Percentiles rank a stretch among this genome's conserved stretches.
Evolutionary conservation across 192 early-diverging fungal genomes (phyloP).

Genomic region (Thamnidium elegans): DNA sequence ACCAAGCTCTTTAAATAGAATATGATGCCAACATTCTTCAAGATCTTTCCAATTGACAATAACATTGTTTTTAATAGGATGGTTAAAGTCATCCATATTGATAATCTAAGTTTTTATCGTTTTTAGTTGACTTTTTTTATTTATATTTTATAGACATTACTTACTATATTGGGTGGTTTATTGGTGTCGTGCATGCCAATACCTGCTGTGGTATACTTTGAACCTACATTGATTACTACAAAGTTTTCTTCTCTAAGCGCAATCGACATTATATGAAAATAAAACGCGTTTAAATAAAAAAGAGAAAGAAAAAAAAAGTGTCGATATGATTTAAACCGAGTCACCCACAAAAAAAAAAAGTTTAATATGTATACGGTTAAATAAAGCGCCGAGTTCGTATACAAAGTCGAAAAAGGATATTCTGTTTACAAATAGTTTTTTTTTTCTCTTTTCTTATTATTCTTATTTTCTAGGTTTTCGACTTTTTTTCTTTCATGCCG

Average conservation of each 20-base stretch:
- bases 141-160: not conserved
- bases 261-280: constrained; percentile 35
- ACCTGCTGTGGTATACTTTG: constrained; percentile 72
- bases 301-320: not conserved
- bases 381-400: too few relatives aligned
- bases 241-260: constrained; percentile 72
- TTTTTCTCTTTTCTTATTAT: not conserved
- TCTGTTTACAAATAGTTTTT: too few relatives aligned
- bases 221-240: constrained; percentile 87
- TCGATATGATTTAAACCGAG: not conserved
- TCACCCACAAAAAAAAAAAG: too few relatives aligned
- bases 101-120: constrained; percentile 14
- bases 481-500: not conserved
- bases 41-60: constrained; percentile 74
- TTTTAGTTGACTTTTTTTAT: not conserved
- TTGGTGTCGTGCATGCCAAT: constrained; percentile 74
- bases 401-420: too few relatives aligned
- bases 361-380: too few relatives aligned
- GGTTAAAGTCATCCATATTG: constrained; percentile 24
- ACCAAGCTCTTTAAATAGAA: constrained; percentile 74
- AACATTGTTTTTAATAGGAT: constrained; percentile 56
- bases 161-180: constrained; percentile 63
- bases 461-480: not conserved
- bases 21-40: constrained; percentile 70
- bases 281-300: constrained; percentile 6